Evolutionary conservation across 2,329 filamentous ascomycete genomes (phyloP), one percentile per base, ranked within the genome.

Genomic region (Aspergillus chevalieri): DNA sequence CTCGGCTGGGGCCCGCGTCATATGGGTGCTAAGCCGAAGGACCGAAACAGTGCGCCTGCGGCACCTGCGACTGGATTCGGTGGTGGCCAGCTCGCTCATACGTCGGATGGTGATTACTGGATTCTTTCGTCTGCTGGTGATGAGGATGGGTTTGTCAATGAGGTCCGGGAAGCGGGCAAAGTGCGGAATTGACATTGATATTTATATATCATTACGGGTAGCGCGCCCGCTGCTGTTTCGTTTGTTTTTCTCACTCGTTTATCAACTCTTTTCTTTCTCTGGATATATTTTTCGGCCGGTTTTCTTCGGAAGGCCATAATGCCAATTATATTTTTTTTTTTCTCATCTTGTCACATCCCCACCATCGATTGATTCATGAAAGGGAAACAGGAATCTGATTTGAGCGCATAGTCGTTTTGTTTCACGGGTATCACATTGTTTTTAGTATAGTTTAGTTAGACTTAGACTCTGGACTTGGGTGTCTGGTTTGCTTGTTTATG

Each of bases 121-220:
- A 58, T 72, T 46, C 53, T 73, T 34, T 64, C 63, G 28, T 53
- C 65, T 38, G 60, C 65, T 17, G 67, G 70, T 10, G 58, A 70
- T 51, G 70, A 72, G 47, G 69, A 74, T 49, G 65, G 64, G 19
- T 74, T 74, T 52, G 70, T 74, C 55, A 59, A 63, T 44, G 68
- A 70, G 46, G 68, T 74, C 24, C 61, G 69, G 21, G 68, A 73
- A 50, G 71, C 71, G 39, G 71, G 71, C 22, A 73, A 70, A 48
- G 66, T 72, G 22, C 65, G 64, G 46, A 52, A 56, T 45, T 58
- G 52, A 53, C 34, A 38, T 39, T 7, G 17, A 44, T 15, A 19
- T 4, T 39, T 7, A 15, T 15, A 15, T 39, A 39, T 10, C 6
- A 9, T 15, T 26, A 28, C 24, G 19, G 10, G 14, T 15, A n/a